Conservation (phyloP, 495 filamentous ascomycete genomes). For the Penicillium arizonense region DNA sequence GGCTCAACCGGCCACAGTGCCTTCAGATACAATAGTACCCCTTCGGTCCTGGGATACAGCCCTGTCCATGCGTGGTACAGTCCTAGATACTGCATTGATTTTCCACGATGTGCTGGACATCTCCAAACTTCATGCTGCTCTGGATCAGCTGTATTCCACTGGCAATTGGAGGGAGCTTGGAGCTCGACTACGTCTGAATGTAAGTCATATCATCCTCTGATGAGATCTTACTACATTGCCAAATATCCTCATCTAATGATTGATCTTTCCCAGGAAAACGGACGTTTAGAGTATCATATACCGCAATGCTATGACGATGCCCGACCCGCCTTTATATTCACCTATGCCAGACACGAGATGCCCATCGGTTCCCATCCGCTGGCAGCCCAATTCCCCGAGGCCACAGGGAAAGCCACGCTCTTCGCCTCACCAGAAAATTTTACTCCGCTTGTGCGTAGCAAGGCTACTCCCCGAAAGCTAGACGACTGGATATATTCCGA, state of each 20-base stretch:
- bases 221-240: background rate
- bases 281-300: background rate
- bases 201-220: background rate
- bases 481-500: background rate
- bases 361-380: background rate
- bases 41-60: slow-evolving; percentile 1
- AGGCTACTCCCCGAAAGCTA: background rate
- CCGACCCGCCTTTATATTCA: background rate
- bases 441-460: background rate
- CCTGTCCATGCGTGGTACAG: background rate
- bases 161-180: background rate
- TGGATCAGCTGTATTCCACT: background rate
- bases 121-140: background rate
- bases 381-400: background rate
- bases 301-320: background rate
- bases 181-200: background rate
- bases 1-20: background rate
- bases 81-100: background rate
- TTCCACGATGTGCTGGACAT: background rate
- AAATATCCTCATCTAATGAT: background rate
- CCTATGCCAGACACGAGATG: background rate
- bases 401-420: background rate
- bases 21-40: background rate
- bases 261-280: background rate
- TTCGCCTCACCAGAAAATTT: background rate